Percentiles rank a stretch among this genome's conserved stretches.
Conservation (phyloP, 257 asterid species). For the Solanum gandarillasii region DNA sequence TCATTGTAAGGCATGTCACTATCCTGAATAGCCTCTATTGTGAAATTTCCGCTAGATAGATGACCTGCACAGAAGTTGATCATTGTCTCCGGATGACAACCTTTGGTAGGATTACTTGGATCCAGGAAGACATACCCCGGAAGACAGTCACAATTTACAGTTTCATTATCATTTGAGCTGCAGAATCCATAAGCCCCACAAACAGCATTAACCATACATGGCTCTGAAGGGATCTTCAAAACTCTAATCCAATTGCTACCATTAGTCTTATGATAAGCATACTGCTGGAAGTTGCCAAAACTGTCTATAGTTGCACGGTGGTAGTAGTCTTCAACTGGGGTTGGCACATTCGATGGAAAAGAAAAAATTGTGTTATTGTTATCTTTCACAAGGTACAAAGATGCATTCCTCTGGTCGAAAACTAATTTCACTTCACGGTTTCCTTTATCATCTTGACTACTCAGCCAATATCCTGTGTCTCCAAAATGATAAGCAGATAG, state of each 20-base stretch:
- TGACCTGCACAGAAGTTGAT: background rate
- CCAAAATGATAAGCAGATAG: background rate
- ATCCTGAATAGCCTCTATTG: background rate
- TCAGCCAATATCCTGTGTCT: background rate
- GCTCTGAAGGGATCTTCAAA: background rate
- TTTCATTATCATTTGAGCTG: background rate
- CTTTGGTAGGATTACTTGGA: background rate
- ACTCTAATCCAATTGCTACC: background rate
- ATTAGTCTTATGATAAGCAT: background rate
- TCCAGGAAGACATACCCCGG: background rate
- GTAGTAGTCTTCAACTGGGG: background rate
- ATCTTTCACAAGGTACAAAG: background rate
- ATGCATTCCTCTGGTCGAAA: background rate
- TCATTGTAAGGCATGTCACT: background rate
- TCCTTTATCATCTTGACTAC: background rate
- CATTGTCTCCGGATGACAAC: slow-evolving; percentile 2
- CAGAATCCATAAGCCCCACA: slow-evolving; percentile 7
- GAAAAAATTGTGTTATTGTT: background rate
- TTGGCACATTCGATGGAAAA: background rate
- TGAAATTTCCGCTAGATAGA: background rate
- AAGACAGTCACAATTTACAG: background rate
- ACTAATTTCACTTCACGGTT: background rate
- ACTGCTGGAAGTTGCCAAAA: background rate
- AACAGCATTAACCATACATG: background rate
- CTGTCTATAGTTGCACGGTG: background rate